Percentiles rank a stretch among this genome's conserved stretches.
phyloP scores from a whole-genome alignment of 805 yeast genomes.

The Tanozyma kutaoensis region DNA sequence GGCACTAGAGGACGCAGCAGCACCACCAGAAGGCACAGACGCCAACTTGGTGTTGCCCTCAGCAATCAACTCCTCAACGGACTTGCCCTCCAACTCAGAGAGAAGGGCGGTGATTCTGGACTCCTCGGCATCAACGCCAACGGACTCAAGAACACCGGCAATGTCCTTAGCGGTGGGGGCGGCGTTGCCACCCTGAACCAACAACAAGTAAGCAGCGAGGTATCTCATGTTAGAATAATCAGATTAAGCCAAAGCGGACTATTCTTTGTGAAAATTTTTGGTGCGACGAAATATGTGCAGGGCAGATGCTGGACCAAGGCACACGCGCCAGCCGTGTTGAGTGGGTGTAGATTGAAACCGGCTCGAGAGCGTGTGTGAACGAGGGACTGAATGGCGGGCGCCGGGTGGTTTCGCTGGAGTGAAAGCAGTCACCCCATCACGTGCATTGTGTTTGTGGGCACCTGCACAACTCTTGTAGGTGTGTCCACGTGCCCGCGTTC shows the following conservation, averaged over 20 bases:
- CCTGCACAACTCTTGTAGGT: no score
- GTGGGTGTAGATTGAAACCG: no score
- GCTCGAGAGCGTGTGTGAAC: no score
- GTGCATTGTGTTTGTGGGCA: no score
- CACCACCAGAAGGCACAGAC: constrained; percentile 96
- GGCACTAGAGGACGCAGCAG: constrained; percentile 71
- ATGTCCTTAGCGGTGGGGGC: constrained; percentile 90
- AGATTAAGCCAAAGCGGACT: constrained; percentile 73
- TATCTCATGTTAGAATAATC: constrained; percentile 87
- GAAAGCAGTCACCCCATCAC: no score
- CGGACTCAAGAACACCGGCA: constrained; percentile 80
- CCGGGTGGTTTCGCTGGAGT: no score
- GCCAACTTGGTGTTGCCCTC: constrained; percentile 95
- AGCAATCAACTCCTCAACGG: constrained; percentile 78
- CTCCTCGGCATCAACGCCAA: constrained; percentile 92
- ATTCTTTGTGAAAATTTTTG: constrained; percentile 40
- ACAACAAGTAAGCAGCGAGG: constrained; percentile 98
- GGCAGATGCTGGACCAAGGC: background rate
- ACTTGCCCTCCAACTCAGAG: constrained; percentile 86
- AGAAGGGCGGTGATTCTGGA: constrained; percentile 72
- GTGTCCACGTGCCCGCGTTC: no score
- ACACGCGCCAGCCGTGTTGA: background rate
- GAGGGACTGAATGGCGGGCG: no score
- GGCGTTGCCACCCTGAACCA: constrained; percentile 93
- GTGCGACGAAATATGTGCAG: constrained; percentile 1